phyloP scores from a whole-genome alignment of 139 green algal genomes.

The Pleodorina starrii region DNA sequence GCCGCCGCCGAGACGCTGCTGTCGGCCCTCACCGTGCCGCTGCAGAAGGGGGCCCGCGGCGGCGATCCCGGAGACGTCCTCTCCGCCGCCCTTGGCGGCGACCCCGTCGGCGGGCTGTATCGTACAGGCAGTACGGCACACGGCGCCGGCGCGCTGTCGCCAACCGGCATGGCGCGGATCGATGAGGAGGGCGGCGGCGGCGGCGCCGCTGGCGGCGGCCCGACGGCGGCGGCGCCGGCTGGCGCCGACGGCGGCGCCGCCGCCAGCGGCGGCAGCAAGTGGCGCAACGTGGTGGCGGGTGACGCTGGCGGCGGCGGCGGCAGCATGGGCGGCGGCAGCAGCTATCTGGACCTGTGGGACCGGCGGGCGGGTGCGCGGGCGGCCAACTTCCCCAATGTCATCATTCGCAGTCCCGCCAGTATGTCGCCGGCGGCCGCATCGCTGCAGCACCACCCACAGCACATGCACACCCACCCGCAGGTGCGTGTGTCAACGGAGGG shows the following conservation, averaged over 20 bases:
- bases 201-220: slow-evolving; percentile 20
- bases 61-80: slow-evolving; percentile 19
- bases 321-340: slow-evolving; percentile 13
- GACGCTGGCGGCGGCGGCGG: background rate
- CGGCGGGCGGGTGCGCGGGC: slow-evolving; percentile 7
- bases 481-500: background rate
- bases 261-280: slow-evolving; percentile 20
- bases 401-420: slow-evolving; percentile 27
- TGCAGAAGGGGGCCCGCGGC: background rate
- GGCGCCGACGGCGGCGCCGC: background rate
- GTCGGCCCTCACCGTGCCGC: slow-evolving; percentile 4
- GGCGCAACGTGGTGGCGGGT: slow-evolving; percentile 1
- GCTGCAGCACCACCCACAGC: slow-evolving; percentile 42
- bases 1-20: slow-evolving; percentile 31
- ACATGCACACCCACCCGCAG: slow-evolving; percentile 13
- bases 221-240: slow-evolving; percentile 22
- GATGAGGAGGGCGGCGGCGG: slow-evolving; percentile 35
- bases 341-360: slow-evolving; percentile 45
- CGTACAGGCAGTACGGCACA: slow-evolving; percentile 16
- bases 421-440: slow-evolving; percentile 11
- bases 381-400: background rate
- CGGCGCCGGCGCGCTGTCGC: background rate
- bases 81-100: background rate
- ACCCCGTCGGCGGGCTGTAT: slow-evolving; percentile 18
- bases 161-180: slow-evolving; percentile 28